Evolutionary conservation across 352 stramenopile genomes (phyloP), one percentile per base, ranked within the genome.

Genomic region (Phytophthora pseudosyringae): DNA sequence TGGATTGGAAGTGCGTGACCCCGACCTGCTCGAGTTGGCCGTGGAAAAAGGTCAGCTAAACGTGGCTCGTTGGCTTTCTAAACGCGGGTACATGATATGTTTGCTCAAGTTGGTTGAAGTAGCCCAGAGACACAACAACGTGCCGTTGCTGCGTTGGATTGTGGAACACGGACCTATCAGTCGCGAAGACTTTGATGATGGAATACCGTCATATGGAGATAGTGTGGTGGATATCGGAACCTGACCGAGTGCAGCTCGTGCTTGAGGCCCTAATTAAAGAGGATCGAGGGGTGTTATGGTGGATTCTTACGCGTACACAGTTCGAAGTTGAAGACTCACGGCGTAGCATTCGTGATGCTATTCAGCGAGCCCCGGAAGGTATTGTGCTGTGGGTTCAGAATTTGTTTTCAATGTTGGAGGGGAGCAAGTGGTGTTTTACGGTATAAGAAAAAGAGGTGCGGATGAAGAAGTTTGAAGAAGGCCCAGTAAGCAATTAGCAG

Each of bases 61-160:
- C 31, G 18, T 26, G 6, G 11, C 15, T 35, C 32, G 9, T 38
- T 62, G 54, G 41, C 33, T 62, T 21, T 52, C 15, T 0, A 13
- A 62, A 10, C 41, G 32, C 5, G 54, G 43, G 7, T 47, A 46
- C 25, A 11, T 28, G 0, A 38, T 53, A n/a, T 46, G 16, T 0
- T 26, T 43, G 3, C 16, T 45, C 33, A 8, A 39, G 1, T 53
- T 38, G 6, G 12, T 45, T 18, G 12, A 46, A 5, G 10, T 32
- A 3, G 31, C 29, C 15, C 21, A 7, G 3, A 35, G 16, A 13
- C n/a, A 16, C 3, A 11, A 18, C 12, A 38, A 43, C 5, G 13
- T 47, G 2, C 8, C 54, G 12, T 3, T 62, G 41, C 9, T 53
- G 18, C 31, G 54, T 32, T 53, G 29, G 29, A 12, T 60, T 9